Evolutionary conservation across 108 stramenopile species (phyloP), one percentile per base, ranked within the genome.

Genomic region (Cyclotella kingstonii): DNA sequence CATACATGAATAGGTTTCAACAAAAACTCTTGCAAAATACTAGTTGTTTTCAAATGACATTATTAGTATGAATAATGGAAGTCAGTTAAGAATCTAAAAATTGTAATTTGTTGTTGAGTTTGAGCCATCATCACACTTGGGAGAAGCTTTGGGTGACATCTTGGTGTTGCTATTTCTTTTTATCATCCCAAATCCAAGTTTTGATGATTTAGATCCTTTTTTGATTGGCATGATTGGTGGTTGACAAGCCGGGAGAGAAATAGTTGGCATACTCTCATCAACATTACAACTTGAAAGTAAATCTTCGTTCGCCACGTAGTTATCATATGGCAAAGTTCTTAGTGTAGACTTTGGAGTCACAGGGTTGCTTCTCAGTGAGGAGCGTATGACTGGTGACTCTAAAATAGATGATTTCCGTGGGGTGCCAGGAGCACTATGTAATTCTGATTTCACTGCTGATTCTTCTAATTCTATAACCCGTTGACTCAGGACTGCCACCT

Each of bases 401-500:
- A 64, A 54, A 34, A 47, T 70, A 34, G 68, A 60, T 45, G 52
- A 31, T 31, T 45, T 59, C 53, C 45, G 31, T 10, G 40, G 55
- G 18, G 46, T 31, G 15, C 54, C 46, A 26, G 40, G 34, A 26
- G 46, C 17, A 21, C 36, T 33, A 46, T 51, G 63, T 11, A 22
- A 40, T 7, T 25, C 36, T 38, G 52, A 18, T 17, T 25, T 19
- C 21, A 56, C 46, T 7, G 71, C 71, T 35, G 39, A 63, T 30
- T 73, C 77, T 61, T 84, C 84, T n/a, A 82, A 60, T 33, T 88
- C 84, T 14, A 76, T 76, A 14, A 84, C 59, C 54, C 79, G 66
- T 26, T 81, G 58, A 36, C 68, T 69, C 22, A 88, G 56, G 18
- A 67, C 58, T 6, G 60, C 66, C 19, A 81, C 80, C 51, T 88